Evolutionary conservation across 2,329 filamentous ascomycete genomes (phyloP), one percentile per base, ranked within the genome.

Genomic region (Metarhizium humberi): DNA sequence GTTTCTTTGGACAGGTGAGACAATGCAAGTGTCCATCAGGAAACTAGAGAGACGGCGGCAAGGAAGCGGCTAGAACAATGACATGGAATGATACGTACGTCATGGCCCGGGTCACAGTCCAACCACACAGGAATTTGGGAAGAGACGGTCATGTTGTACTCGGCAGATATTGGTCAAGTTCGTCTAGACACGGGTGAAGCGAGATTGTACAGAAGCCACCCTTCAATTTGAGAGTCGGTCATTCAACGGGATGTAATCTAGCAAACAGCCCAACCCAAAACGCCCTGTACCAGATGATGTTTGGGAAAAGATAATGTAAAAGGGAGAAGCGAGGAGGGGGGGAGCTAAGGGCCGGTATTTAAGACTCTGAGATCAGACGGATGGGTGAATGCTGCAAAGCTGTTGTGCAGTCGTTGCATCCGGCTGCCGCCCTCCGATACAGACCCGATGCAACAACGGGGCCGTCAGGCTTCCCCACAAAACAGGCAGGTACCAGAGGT

Each of bases 31-130:
- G 3, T 18, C 20, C 7, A 7, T 11, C 32, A 8, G 10, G 32
- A 34, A 34, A 34, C 32, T 8, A 34, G 10, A 38, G 32, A 29
- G 36, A 45, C 18, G n/a, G 42, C 25, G n/a, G 4, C 18, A 7
- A 4, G n/a, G 16, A 20, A 45, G 16, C n/a, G 4, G 42, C 7
- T 7, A 18, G 16, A 16, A 30, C 20, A 48, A 30, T 14, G 45
- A 14, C 8, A 29, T 7, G 45, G 6, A 4, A 25, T 25, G 34
- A 43, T 29, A 76, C 81, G 72, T 75, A 86, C 85, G 80, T 90
- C 87, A 63, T 83, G 78, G 59, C 81, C 81, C 13, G 81, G 81
- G 64, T 84, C 81, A 60, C 80, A 84, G 65, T 84, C 81, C 60
- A 84, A 70, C 80, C 80, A 84, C 57, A 84, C 69, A 18, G 80